Evolutionary conservation across 2,329 filamentous ascomycete genomes (phyloP).

Genomic region (Chrysosphaeria jannelii): DNA sequence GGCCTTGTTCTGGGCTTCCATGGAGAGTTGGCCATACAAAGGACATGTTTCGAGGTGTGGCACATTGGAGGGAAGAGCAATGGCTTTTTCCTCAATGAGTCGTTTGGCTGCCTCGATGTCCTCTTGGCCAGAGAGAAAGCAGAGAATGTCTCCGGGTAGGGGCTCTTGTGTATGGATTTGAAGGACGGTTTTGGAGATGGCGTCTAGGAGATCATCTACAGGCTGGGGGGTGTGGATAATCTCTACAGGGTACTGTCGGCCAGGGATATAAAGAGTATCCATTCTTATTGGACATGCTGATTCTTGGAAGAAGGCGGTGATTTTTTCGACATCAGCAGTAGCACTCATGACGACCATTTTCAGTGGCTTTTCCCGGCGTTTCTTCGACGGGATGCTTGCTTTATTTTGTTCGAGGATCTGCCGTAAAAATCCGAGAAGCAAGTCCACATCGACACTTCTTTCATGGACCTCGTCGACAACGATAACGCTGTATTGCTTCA

Average conservation of each 20-base stretch:
- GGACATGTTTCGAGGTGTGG: slow-evolving; percentile 47
- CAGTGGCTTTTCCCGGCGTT: slow-evolving; percentile 28
- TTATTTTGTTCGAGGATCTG: slow-evolving; percentile 28
- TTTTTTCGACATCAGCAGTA: slow-evolving; percentile 60
- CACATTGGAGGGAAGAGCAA: slow-evolving; percentile 39
- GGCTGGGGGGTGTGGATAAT: slow-evolving; percentile 43
- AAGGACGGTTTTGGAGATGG: slow-evolving; percentile 53
- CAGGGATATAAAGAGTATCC: slow-evolving; percentile 37
- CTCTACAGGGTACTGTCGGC: slow-evolving; percentile 64
- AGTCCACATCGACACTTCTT: slow-evolving; percentile 74
- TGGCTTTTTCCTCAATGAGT: slow-evolving; percentile 52
- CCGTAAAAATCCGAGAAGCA: slow-evolving; percentile 67
- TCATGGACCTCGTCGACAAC: slow-evolving; percentile 96
- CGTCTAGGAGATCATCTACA: slow-evolving; percentile 54
- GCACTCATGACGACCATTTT: slow-evolving; percentile 95
- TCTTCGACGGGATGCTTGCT: slow-evolving; percentile 1
- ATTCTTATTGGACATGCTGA: too few relatives aligned
- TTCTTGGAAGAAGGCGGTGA: slow-evolving; percentile 41
- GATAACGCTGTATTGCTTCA: slow-evolving; percentile 65
- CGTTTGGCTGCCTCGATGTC: slow-evolving; percentile 62
- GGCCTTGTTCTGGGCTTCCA: slow-evolving; percentile 58
- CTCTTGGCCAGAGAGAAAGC: slow-evolving; percentile 79
- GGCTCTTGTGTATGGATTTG: slow-evolving; percentile 68
- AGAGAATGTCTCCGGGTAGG: slow-evolving; percentile 76
- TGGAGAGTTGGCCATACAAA: slow-evolving; percentile 70